A percentile compares a stretch with the other conserved stretches of the same genome.
phyloP scores from a whole-genome alignment of 2,329 filamentous ascomycete genomes.

The Paecilomyces formosus region DNA sequence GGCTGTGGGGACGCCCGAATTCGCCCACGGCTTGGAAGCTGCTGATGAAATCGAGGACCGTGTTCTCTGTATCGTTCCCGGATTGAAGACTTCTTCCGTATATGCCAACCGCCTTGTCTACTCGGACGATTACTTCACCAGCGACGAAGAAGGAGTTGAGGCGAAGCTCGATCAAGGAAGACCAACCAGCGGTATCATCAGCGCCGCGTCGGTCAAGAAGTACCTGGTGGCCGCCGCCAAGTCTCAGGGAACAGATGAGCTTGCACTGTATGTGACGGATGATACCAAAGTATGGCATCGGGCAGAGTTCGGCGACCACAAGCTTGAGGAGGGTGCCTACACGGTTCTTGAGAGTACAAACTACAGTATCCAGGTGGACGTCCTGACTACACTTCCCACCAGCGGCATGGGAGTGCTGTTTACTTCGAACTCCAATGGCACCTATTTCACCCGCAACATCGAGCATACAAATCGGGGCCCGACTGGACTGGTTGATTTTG shows the following conservation, averaged over 20 bases:
- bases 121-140: constrained; percentile 75
- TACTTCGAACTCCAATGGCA: constrained; percentile 95
- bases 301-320: constrained; percentile 81
- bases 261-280: constrained; percentile 82
- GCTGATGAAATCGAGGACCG: constrained; percentile 60
- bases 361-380: constrained; percentile 95
- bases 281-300: constrained; percentile 84
- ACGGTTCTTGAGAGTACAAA: constrained; percentile 93
- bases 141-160: constrained; percentile 52
- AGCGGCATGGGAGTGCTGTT: constrained; percentile 80
- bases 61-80: constrained; percentile 72
- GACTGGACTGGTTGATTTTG: constrained; percentile 79
- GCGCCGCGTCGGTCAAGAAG: constrained; percentile 75
- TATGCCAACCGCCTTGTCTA: constrained; percentile 71
- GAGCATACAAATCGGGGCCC: constrained; percentile 83
- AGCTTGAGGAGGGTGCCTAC: constrained; percentile 76
- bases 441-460: constrained; percentile 86
- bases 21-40: constrained; percentile 49
- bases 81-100: constrained; percentile 61
- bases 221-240: constrained; percentile 78
- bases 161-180: constrained; percentile 67
- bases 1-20: constrained; percentile 70
- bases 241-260: constrained; percentile 73
- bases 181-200: constrained; percentile 71
- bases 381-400: constrained; percentile 59